These are phyloP conservation scores for Luffa acutangula DNA, from an alignment of 306 rosid genomes.

Conservation along the genomic window DNA sequence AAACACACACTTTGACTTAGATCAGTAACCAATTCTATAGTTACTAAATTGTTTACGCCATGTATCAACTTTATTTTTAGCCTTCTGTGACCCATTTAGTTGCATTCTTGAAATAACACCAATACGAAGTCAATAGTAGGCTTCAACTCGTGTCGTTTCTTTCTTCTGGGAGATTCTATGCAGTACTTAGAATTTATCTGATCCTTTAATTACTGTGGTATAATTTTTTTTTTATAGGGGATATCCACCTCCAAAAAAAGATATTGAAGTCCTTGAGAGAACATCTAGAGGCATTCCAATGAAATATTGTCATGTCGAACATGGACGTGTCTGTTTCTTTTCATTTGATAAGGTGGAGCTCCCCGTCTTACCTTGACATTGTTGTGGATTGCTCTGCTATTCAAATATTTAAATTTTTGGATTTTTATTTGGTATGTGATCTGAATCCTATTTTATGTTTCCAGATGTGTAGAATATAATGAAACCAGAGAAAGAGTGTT, in stretches of 20 bases:
- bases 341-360: conserved; percentile 55
- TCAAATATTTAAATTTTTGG: not conserved
- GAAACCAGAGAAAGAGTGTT: not conserved
- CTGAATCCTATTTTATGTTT: not conserved
- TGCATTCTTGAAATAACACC: not conserved
- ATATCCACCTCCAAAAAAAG: conserved; percentile 42
- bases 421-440: not conserved
- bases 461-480: not conserved
- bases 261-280: conserved; percentile 44
- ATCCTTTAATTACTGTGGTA: not conserved
- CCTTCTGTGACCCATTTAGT: not conserved
- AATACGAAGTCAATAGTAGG: not conserved
- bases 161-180: not conserved
- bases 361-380: conserved; percentile 45
- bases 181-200: not conserved
- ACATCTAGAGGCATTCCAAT: conserved; percentile 46
- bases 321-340: conserved; percentile 65
- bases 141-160: not conserved
- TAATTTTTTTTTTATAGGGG: conserved; percentile 29
- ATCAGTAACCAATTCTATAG: not conserved
- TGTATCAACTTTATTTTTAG: not conserved
- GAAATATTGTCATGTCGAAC: conserved; percentile 46
- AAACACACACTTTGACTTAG: not conserved
- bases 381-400: not conserved
- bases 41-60: not conserved